Evolutionary conservation across 495 filamentous ascomycete genomes (phyloP).

Genomic region (Choiromyces venosus): DNA sequence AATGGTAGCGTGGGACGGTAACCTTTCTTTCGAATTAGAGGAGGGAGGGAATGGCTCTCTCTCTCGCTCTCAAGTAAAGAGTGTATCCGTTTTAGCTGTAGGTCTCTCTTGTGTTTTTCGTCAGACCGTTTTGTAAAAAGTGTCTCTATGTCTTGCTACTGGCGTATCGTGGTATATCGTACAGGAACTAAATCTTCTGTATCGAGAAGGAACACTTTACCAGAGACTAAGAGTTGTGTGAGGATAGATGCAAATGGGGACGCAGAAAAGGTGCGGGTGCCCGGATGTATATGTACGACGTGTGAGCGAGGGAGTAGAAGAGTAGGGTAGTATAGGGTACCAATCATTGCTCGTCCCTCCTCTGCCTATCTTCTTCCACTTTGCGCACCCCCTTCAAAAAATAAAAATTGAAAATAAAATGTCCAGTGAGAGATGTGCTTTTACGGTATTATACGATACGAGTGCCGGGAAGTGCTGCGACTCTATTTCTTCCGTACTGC

Average conservation of each 20-base stretch:
- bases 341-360: not conserved
- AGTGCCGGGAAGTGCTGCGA: not conserved
- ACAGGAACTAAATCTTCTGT: not conserved
- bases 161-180: not conserved
- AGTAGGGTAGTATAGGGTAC: not conserved
- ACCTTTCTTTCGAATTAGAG: not conserved
- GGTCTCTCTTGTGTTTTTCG: not conserved
- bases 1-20: not conserved
- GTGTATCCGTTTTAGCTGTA: not conserved
- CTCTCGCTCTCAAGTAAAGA: not conserved
- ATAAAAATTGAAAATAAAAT: not conserved
- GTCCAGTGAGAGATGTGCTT: not conserved
- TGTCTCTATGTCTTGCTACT: not conserved
- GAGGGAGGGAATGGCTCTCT: not conserved
- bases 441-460: not conserved
- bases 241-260: not conserved
- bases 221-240: not conserved
- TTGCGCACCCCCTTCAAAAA: not conserved
- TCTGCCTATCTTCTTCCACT: not conserved
- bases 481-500: not conserved
- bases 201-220: not conserved
- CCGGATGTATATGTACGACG: conserved; percentile 3
- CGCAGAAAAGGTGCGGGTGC: not conserved
- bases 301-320: not conserved
- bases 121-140: conserved; percentile 1